These are phyloP conservation scores for Colletotrichum falcatum DNA, from an alignment of 2,329 filamentous ascomycete species.

Conservation along the genomic window DNA sequence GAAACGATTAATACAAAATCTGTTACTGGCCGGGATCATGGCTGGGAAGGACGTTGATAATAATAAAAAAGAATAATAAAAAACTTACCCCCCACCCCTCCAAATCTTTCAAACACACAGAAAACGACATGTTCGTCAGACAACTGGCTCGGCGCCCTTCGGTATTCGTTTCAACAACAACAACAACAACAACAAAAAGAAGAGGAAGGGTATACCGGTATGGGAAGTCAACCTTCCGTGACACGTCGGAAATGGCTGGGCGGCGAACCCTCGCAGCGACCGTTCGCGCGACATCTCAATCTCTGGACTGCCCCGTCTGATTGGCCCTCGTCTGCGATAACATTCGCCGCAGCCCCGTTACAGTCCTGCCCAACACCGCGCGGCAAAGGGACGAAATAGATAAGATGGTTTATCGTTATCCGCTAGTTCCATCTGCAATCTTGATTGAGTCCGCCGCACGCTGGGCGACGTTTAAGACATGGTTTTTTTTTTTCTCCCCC, in stretches of 20 bases:
- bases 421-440: background rate
- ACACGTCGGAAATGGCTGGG: background rate
- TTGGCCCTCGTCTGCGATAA: constrained; percentile 6
- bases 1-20: background rate
- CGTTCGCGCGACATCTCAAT: background rate
- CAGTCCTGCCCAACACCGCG: constrained; percentile 1
- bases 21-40: background rate
- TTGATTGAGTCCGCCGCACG: background rate
- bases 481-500: no score
- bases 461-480: background rate
- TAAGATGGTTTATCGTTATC: constrained; percentile 5
- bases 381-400: background rate
- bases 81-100: no score
- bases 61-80: no score
- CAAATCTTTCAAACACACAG: background rate
- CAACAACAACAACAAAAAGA: no score
- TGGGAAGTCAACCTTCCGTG: background rate
- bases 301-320: background rate
- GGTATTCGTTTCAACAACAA: background rate
- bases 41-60: no score
- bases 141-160: background rate
- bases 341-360: constrained; percentile 10
- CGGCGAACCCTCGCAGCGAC: background rate
- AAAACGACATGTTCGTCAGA: background rate
- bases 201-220: background rate